Evolutionary conservation across 129 eudicot species (phyloP), one percentile per base, ranked within the genome.

Genomic region (Chrysanthemum lavandulifolium): DNA sequence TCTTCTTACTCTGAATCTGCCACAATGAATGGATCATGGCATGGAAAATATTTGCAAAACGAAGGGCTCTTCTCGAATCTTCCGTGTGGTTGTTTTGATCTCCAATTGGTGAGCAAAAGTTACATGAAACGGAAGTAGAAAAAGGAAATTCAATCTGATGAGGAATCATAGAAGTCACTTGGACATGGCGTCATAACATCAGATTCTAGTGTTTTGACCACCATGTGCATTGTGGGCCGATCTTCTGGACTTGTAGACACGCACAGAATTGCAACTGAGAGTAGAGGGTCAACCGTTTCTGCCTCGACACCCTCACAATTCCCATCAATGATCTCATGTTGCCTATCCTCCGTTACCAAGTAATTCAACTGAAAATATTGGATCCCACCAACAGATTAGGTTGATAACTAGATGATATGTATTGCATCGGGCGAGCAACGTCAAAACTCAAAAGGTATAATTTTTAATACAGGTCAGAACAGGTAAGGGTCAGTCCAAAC

Each of bases 161-260:
- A 62, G 8, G 99, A 95, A 84, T 95, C 99, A 61, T 95, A 95
- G 75, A 90, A 91, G 72, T 90, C 99, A 71, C 97, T 95, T 2
- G 99, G 97, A 82, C 94, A 91, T 29, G 99, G 99, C 50, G 99
- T 95, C 94, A 83, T 91, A 50, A 95, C 96, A 80, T 95, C 99
- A 2, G 99, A 91, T 79, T 95, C 99, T 27, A 95, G 91, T 48
- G 84, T 80, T 77, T 95, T 94, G 27, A 88, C 94, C 13, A 91
- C 97, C 67, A 88, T 67, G 80, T 95, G 96, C 94, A 91, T 95
- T 21, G 99, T 95, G 65, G 99, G 99, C 36, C 99, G 91, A 51
- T 95, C 99, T 70, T 95, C 99, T 12, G 99, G 97, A 31, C 62
- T 74, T 74, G 89, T 81, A 71, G 96, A 86, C 45, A 95, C 99